Conservation (phyloP, 257 asterid genomes). For the Gentiana straminea region DNA sequence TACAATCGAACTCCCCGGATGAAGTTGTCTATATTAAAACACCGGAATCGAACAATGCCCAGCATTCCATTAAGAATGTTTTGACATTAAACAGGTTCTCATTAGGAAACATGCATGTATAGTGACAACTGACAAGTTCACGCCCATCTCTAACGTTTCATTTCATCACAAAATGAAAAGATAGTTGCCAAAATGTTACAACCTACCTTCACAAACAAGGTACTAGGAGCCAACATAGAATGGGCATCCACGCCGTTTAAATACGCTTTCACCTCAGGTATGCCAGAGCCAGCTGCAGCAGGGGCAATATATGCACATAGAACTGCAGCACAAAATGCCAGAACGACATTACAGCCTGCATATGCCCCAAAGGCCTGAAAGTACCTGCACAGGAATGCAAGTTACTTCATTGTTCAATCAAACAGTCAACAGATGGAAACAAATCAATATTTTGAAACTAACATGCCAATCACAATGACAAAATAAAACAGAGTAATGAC, state of each 20-base stretch:
- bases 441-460: neutral
- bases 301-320: slow-evolving; percentile 81
- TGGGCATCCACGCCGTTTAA: slow-evolving; percentile 91
- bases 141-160: too few species aligned
- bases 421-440: slow-evolving; percentile 1
- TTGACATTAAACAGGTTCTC: too few species aligned
- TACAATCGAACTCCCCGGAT: too few species aligned
- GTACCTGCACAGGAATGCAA: slow-evolving; percentile 43
- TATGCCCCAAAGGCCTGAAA: slow-evolving; percentile 41
- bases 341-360: slow-evolving; percentile 48
- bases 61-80: too few species aligned
- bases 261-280: slow-evolving; percentile 97
- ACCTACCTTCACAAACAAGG: slow-evolving; percentile 77
- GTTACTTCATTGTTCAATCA: slow-evolving; percentile 10
- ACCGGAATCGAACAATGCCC: too few species aligned
- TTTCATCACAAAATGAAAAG: too few species aligned
- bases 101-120: too few species aligned
- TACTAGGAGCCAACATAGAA: slow-evolving; percentile 90
- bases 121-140: neutral
- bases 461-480: neutral
- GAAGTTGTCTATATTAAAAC: too few species aligned
- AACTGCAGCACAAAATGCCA: slow-evolving; percentile 61
- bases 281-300: slow-evolving; percentile 97
- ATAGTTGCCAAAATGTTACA: too few species aligned
- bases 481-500: too few species aligned